Base-by-base conservation (phyloP, 2,329 filamentous ascomycete genomes). In the Colletotrichum falcatum region DNA sequence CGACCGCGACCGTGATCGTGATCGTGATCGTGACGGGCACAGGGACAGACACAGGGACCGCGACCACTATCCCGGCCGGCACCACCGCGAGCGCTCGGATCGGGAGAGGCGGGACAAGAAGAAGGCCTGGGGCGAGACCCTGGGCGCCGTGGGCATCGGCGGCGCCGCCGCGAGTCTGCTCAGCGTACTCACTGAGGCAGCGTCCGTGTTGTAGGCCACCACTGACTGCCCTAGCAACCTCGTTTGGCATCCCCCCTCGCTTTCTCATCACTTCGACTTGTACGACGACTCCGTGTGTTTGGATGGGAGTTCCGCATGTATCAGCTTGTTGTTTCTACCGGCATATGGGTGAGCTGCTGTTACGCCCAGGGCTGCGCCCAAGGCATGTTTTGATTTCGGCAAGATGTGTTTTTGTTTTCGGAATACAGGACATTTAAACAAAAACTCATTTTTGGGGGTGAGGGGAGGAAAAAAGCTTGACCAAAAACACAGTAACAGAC, bases 151-250 rank as follows among this genome's bases (percentile, higher is more conserved):
- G 6, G 86, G 89, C 1, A 86, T 91, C 37, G 89, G 89, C 5
- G 87, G 89, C 12, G 88, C 88, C 0, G 88, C 89, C 0, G 88
- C 85, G 3, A 89, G 87, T 63, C 77, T 91, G 71, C 75, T 90
- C 55, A 86, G 85, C 64, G 87, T 90, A 1, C 78, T 91, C 39
- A 84, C 86, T 5, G 88, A 91, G 76, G 88, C 88, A 33, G 88
- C 87, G 5, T 77, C 77, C 12, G 78, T 74, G 7, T 73, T 79
- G 37, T 78, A 69, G 60, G 44, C 23, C 5, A 28, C 5, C 23
- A 26, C 23, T 18, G 14, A 26, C 23, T 18, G 14, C 44, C 9
- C 44, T 5, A 3, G 12, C 3, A 11, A 20, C 12, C 28, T 51
- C n/a, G 20, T 16, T 20, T 1, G 7, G 26, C 16, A 18, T 20